A percentile compares a stretch with the other conserved stretches of the same genome.
Conservation (phyloP, 1,284 basidiomycete species). For the Sphagnurus paluster region DNA sequence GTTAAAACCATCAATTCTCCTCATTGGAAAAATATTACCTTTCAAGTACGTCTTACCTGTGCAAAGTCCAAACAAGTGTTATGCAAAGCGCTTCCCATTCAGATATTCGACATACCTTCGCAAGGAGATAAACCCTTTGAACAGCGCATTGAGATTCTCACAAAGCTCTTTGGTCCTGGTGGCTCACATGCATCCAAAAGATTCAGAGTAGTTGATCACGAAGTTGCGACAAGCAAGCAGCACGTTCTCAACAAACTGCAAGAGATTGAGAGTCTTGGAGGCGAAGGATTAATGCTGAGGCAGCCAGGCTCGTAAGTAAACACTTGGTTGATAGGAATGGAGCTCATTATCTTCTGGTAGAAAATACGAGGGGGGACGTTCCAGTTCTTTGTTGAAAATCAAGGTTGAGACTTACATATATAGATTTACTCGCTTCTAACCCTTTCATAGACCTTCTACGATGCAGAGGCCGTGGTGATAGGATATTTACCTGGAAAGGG, state of each 20-base stretch:
- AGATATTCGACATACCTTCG: constrained; percentile 71
- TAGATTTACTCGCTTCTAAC: neutral
- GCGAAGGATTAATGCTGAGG: constrained; percentile 72
- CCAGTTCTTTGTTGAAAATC: constrained; percentile 57
- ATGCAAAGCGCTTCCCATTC: constrained; percentile 1
- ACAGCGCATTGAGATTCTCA: constrained; percentile 48
- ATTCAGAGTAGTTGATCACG: constrained; percentile 55
- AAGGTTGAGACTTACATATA: constrained; percentile 40
- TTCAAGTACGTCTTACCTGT: constrained; percentile 42
- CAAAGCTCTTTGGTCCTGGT: constrained; percentile 47
- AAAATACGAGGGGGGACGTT: constrained; percentile 54
- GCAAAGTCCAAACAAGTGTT: neutral
- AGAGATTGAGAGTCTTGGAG: constrained; percentile 54
- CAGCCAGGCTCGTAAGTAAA: constrained; percentile 47
- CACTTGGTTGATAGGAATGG: neutral
- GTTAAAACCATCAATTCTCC: constrained; percentile 57
- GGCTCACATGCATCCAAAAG: constrained; percentile 44
- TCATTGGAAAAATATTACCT: constrained; percentile 61
- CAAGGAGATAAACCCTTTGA: constrained; percentile 52
- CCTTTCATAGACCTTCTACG: constrained; percentile 52
- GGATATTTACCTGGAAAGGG: constrained; percentile 60
- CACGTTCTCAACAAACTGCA: constrained; percentile 58
- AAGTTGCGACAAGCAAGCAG: constrained; percentile 43
- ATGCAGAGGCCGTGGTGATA: constrained; percentile 64
- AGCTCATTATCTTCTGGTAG: constrained; percentile 25